These are phyloP conservation scores for Schizochytrium sp. DNA, from an alignment of 108 stramenopile species.

Conservation along the genomic window DNA sequence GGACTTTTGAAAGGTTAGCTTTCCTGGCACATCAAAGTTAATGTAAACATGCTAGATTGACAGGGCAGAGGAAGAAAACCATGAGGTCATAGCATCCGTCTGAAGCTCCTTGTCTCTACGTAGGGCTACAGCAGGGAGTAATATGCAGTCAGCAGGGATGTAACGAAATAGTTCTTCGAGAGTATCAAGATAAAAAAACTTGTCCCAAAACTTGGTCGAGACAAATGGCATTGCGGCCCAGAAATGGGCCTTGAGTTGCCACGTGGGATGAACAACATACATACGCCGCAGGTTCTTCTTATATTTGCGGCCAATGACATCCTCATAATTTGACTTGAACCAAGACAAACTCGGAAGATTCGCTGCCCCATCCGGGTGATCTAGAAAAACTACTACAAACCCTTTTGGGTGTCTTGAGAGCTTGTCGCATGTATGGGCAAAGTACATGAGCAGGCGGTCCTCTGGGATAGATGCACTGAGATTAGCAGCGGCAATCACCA, in stretches of 20 bases:
- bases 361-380: not conserved
- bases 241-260: constrained; percentile 22
- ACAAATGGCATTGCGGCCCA: constrained; percentile 59
- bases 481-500: not conserved
- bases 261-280: constrained; percentile 52
- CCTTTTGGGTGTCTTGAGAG: constrained; percentile 3
- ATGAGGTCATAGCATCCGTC: not conserved
- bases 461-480: not conserved
- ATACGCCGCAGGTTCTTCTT: constrained; percentile 46
- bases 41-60: too few relatives aligned
- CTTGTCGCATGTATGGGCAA: constrained; percentile 8
- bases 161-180: constrained; percentile 40
- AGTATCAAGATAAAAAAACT: constrained; percentile 7
- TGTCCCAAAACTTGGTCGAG: constrained; percentile 59
- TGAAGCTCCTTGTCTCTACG: not conserved
- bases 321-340: constrained; percentile 44
- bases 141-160: not conserved
- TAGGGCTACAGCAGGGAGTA: not conserved
- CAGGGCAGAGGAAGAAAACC: not conserved
- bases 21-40: too few relatives aligned
- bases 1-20: too few relatives aligned
- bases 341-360: constrained; percentile 28
- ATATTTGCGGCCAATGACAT: constrained; percentile 59
- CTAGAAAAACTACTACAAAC: constrained; percentile 42
- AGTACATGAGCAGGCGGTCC: constrained; percentile 18